These are phyloP conservation scores for Globisporangium polare DNA, from an alignment of 352 stramenopile genomes.

Conservation along the genomic window DNA sequence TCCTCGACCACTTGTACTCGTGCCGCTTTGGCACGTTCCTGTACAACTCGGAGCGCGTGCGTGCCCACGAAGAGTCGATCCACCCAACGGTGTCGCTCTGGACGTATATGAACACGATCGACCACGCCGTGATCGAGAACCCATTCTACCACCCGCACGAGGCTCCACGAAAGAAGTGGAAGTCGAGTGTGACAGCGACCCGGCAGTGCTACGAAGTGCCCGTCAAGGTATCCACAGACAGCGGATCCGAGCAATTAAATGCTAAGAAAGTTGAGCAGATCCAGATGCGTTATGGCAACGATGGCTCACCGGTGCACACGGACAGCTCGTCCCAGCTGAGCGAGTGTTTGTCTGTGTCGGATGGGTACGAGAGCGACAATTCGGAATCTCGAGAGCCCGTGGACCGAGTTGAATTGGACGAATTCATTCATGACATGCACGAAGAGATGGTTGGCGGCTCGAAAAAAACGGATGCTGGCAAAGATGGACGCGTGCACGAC, in stretches of 20 bases:
- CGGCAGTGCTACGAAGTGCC: slow-evolving; percentile 52
- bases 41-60: slow-evolving; percentile 91
- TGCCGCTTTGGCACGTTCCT: slow-evolving; percentile 93
- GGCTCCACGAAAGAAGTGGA: slow-evolving; percentile 41
- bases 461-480: not conserved
- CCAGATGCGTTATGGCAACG: slow-evolving; percentile 1
- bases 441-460: slow-evolving; percentile 7
- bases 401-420: slow-evolving; percentile 26
- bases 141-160: slow-evolving; percentile 64
- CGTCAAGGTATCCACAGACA: not conserved
- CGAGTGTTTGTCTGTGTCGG: slow-evolving; percentile 19
- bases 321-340: slow-evolving; percentile 27
- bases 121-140: slow-evolving; percentile 59
- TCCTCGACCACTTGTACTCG: slow-evolving; percentile 80
- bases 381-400: slow-evolving; percentile 15
- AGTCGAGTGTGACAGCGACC: slow-evolving; percentile 50
- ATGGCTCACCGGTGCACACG: slow-evolving; percentile 25
- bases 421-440: slow-evolving; percentile 21
- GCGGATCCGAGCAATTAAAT: slow-evolving; percentile 1
- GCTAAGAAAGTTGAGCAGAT: slow-evolving; percentile 7
- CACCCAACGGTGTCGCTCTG: slow-evolving; percentile 69
- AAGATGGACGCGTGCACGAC: slow-evolving; percentile 5
- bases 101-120: slow-evolving; percentile 68
- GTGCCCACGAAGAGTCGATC: slow-evolving; percentile 42
- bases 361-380: slow-evolving; percentile 29